Evolutionary conservation across 495 filamentous ascomycete genomes (phyloP), one percentile per base, ranked within the genome.

Genomic region (Acidiella bohemica): DNA sequence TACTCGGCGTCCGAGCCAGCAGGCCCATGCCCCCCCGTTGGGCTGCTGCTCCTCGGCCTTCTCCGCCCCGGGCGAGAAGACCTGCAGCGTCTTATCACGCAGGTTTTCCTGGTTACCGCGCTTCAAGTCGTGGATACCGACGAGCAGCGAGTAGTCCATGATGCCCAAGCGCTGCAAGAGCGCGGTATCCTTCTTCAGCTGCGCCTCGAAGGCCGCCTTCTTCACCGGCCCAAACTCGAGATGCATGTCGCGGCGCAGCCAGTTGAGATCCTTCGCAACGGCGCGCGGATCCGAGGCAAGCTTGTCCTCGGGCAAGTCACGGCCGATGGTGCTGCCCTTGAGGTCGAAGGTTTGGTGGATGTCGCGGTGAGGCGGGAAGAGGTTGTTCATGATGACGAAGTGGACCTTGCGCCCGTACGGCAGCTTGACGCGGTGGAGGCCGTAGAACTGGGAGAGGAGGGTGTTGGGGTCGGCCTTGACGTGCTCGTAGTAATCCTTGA

Each of bases 321-420:
- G 73, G 22, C 90, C 90, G 46, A 96, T 75, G 0, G 87, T 95
- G 12, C 88, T 95, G n/a, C 90, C 90, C 59, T 99, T 99, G 41
- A 99, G 57, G 54, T 99, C 90, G 49, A 93, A 99, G 3, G 86
- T 96, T 50, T 84, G 74, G 63, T 99, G 90, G 40, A 99, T 95
- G 59, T 99, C 90, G 37, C 87, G 75, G 60, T 99, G 90, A 4
- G 90, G 90, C 13, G 90, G 90, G 52, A 99, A 96, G 14, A 99
- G 71, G 53, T 99, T 99, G 67, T 99, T 99, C 90, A 99, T 99
- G 51, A 99, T 85, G 24, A 99, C 92, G 49, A 99, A 99, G 59
- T 99, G 92, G 44, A 96, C 95, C 66, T 99, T 99, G 45, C 84
- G 78, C 24, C 92, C 90, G 55, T 93, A 99, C 0, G 90, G 87